Evolutionary conservation across 2,329 filamentous ascomycete species (phyloP).

Genomic region (Microdochium nivale): DNA sequence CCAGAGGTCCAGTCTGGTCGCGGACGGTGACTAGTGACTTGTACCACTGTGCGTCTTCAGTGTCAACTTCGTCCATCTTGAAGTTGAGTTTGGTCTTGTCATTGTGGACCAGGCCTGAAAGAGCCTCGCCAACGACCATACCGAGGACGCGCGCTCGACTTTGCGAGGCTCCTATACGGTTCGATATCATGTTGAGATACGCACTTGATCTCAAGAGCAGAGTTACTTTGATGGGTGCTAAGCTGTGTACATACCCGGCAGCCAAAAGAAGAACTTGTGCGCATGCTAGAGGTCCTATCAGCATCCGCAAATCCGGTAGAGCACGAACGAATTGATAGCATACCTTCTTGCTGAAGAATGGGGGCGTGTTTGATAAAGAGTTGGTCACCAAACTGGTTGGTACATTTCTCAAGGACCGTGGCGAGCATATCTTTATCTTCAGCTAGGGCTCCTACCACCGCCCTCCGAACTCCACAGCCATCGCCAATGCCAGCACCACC

Average conservation of each 20-base stretch:
- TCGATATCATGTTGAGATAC: constrained; percentile 76
- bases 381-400: constrained; percentile 73
- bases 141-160: constrained; percentile 71
- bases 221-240: constrained; percentile 55
- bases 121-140: constrained; percentile 74
- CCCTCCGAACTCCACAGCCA: constrained; percentile 56
- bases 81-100: constrained; percentile 71
- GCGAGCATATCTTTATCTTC: constrained; percentile 42
- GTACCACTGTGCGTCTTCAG: constrained; percentile 67
- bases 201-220: constrained; percentile 61
- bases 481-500: constrained; percentile 58
- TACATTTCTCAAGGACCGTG: constrained; percentile 54
- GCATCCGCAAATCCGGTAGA: constrained; percentile 4
- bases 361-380: constrained; percentile 81
- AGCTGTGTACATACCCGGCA: constrained; percentile 66
- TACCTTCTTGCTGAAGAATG: constrained; percentile 82
- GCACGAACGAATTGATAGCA: constrained; percentile 7
- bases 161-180: constrained; percentile 72
- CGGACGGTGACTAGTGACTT: constrained; percentile 53
- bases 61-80: constrained; percentile 69
- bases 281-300: constrained; percentile 48
- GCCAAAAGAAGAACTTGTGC: constrained; percentile 70
- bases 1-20: constrained; percentile 54
- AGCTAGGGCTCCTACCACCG: constrained; percentile 50
- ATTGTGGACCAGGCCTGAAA: constrained; percentile 56